phyloP scores from a whole-genome alignment of 1,139 yeast genomes.

The Geotrichum europaeum region DNA sequence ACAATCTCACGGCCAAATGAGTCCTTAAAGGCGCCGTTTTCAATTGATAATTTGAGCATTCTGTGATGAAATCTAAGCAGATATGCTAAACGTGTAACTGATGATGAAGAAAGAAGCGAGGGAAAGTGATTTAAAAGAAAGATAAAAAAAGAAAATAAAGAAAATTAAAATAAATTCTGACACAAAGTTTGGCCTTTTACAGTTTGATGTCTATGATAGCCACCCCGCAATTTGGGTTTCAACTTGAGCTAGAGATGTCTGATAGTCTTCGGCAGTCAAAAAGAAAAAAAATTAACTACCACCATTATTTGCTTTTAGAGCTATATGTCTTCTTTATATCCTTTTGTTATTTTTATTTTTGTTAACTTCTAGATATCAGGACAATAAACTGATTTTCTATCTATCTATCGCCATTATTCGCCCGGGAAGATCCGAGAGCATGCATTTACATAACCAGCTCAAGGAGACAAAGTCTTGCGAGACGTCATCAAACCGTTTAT shows the following conservation, averaged over 20 bases:
- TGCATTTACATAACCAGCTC: not conserved
- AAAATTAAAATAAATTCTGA: not conserved
- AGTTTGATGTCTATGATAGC: not conserved
- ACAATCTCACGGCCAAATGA: constrained; percentile 51
- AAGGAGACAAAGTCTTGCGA: not conserved
- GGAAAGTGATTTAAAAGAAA: not conserved
- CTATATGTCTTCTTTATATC: too few relatives aligned
- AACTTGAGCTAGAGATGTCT: not conserved
- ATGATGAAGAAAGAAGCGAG: not conserved
- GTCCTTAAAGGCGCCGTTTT: constrained; percentile 56
- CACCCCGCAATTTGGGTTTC: not conserved
- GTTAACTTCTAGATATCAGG: too few relatives aligned
- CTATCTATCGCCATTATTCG: not conserved
- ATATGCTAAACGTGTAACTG: not conserved
- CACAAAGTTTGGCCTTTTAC: not conserved
- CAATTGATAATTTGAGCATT: constrained; percentile 20
- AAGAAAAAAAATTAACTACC: too few relatives aligned
- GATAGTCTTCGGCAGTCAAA: too few relatives aligned
- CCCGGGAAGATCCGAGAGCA: not conserved
- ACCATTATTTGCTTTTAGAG: too few relatives aligned
- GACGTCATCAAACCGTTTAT: not conserved
- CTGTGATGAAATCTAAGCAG: not conserved
- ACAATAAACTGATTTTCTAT: too few relatives aligned
- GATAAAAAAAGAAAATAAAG: not conserved
- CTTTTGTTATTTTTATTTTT: too few relatives aligned